phyloP scores from a whole-genome alignment of 164 flowering plant species.

The Nymphaea thermarum region DNA sequence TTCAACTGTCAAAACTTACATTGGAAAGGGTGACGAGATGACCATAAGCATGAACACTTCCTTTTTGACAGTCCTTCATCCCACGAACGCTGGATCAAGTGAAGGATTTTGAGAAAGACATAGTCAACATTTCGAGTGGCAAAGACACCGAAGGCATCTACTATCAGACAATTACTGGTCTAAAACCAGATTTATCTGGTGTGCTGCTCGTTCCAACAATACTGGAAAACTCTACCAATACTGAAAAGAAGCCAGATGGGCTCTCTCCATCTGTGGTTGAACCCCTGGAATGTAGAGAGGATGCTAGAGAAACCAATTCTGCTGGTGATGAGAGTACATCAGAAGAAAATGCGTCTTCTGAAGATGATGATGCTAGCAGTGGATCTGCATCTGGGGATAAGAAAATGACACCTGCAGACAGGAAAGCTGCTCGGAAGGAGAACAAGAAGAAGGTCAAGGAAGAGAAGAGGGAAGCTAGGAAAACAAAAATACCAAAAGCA shows the following conservation, averaged over 20 bases:
- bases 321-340: conserved; percentile 18
- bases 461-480: conserved; percentile 90
- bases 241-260: background rate
- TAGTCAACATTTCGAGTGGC: conserved; percentile 58
- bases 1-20: no score
- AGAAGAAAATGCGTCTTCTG: conserved; percentile 32
- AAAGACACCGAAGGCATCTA: conserved; percentile 62
- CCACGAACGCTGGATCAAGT: conserved; percentile 76
- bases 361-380: conserved; percentile 18
- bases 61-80: conserved; percentile 49
- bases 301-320: conserved; percentile 14
- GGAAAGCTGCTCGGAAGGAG: conserved; percentile 79
- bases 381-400: conserved; percentile 16
- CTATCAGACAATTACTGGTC: conserved; percentile 80
- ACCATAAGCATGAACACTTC: background rate
- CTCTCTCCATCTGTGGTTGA: background rate
- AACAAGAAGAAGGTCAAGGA: conserved; percentile 95
- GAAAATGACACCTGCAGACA: conserved; percentile 29
- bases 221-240: background rate
- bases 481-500: conserved; percentile 81
- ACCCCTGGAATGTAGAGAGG: conserved; percentile 3
- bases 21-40: no score
- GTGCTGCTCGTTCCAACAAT: conserved; percentile 13
- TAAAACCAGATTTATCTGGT: conserved; percentile 43
- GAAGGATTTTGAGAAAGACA: conserved; percentile 67